Evolutionary conservation across 139 green algal genomes (phyloP).

Genomic region (Volvox reticuliferus): DNA sequence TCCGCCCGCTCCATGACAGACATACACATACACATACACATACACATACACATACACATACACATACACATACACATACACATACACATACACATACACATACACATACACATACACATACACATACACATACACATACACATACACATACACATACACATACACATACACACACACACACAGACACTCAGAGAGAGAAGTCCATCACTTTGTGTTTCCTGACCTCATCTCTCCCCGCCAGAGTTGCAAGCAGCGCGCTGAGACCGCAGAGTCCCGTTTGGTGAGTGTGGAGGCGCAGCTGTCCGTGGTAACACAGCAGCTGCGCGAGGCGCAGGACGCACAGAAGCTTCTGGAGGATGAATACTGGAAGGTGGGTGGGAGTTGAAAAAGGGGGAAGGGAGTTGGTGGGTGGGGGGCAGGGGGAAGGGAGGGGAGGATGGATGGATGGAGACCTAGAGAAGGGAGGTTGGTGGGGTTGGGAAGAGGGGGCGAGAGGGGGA

Average conservation of each 20-base stretch:
- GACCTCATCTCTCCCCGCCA: neutral
- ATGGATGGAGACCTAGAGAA: neutral
- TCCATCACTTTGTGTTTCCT: too few species aligned
- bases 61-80: too few species aligned
- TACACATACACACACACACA: too few species aligned
- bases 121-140: too few species aligned
- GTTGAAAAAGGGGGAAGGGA: neutral
- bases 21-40: too few species aligned
- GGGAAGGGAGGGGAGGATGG: neutral
- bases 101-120: too few species aligned
- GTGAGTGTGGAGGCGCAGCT: constrained; percentile 10
- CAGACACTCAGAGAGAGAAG: too few species aligned
- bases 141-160: too few species aligned
- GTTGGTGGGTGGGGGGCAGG: neutral
- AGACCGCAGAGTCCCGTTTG: constrained; percentile 14
- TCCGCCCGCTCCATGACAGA: too few species aligned
- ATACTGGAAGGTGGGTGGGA: constrained; percentile 48
- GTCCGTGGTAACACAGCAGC: constrained; percentile 5
- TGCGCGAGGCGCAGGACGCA: neutral
- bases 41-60: too few species aligned
- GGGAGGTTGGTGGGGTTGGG: neutral
- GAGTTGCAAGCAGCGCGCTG: constrained; percentile 29
- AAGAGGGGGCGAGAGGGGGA: neutral
- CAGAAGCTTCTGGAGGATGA: constrained; percentile 50
- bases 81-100: too few species aligned